Base-by-base conservation (phyloP, 495 filamentous ascomycete species). In the Neurospora sp. region DNA sequence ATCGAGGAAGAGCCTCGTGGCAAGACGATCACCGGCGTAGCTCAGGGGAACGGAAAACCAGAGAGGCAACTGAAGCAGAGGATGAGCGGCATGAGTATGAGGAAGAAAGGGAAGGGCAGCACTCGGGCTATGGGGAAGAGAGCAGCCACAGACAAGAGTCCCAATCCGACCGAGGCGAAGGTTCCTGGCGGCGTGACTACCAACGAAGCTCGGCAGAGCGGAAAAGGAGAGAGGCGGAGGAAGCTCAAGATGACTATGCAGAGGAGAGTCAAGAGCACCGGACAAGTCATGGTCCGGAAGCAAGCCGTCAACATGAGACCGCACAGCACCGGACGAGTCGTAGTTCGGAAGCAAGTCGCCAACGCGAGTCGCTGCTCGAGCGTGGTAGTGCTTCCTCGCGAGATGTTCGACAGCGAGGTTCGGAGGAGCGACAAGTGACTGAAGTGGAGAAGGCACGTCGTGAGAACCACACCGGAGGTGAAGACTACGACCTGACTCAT, bases 31-130 rank as follows among this genome's bases (percentile, higher is more conserved):
- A 66, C 14, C 3, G 1, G 27, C 53, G 53, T 0, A 1, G 53
- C 53, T 66, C 27, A 10, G 1, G 0, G 27, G 3, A 37, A 27
- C 12, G 14, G 7, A 7, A 37, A 9, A 35, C 3, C 7, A 66
- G 53, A 66, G 1, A 37, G 53, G 27, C 1, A 2, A n/a, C 22
- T 0, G 76, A 80, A 18, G 76, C 74, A 8, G 79, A 78, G 10
- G 81, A 82, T 12, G 48, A 39, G 18, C 37, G 53, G 35, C 31
- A 31, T 16, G 42, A 68, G 39, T 66, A 66, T 31, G 53, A 18
- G 5, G 53, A 31, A 4, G 22, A 66, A 66, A 31, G 35, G n/a
- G 5, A 3, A 70, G 53, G 53, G 7, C 53, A 9, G 2, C 22
- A 16, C 27, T 66, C 27, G 1, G 14, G 27, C 0, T 66, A 35